Conservation (phyloP, 192 early-diverging fungal species). For the Coemansia sp. region DNA sequence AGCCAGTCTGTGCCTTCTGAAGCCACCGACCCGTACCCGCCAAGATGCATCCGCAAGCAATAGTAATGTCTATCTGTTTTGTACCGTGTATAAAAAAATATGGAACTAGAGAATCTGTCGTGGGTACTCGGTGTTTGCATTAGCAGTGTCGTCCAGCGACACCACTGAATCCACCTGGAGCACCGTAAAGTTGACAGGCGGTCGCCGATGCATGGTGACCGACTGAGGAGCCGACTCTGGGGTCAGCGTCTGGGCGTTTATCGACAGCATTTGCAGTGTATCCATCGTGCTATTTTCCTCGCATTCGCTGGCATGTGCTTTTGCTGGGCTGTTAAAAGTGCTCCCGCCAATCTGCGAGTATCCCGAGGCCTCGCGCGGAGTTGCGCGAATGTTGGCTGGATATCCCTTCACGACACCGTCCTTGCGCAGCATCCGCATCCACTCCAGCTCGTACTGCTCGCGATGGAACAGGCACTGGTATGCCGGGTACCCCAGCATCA, state of each 20-base stretch:
- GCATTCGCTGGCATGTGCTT: neutral
- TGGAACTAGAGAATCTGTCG: neutral
- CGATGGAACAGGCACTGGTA: slow-evolving; percentile 18
- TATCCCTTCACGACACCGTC: slow-evolving; percentile 19
- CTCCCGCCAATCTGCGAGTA: slow-evolving; percentile 15
- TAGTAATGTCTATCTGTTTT: neutral
- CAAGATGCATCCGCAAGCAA: neutral
- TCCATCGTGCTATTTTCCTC: neutral
- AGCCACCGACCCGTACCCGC: neutral
- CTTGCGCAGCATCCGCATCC: slow-evolving; percentile 19
- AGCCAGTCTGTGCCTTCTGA: slow-evolving; percentile 5
- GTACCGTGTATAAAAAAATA: no score
- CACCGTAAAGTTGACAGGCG: neutral
- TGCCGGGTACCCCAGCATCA: slow-evolving; percentile 24
- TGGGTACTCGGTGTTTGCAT: neutral
- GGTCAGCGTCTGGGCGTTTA: neutral
- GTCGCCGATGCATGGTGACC: neutral
- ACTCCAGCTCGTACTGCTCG: slow-evolving; percentile 20
- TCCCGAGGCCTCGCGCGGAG: slow-evolving; percentile 1
- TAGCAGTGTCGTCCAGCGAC: neutral
- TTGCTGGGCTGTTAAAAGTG: neutral
- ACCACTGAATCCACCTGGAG: neutral
- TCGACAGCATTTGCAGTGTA: neutral
- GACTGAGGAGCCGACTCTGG: neutral
- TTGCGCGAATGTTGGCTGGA: slow-evolving; percentile 1